Base-by-base conservation (phyloP, 176 grass and related monocot genomes). In the Carex kokanica region DNA sequence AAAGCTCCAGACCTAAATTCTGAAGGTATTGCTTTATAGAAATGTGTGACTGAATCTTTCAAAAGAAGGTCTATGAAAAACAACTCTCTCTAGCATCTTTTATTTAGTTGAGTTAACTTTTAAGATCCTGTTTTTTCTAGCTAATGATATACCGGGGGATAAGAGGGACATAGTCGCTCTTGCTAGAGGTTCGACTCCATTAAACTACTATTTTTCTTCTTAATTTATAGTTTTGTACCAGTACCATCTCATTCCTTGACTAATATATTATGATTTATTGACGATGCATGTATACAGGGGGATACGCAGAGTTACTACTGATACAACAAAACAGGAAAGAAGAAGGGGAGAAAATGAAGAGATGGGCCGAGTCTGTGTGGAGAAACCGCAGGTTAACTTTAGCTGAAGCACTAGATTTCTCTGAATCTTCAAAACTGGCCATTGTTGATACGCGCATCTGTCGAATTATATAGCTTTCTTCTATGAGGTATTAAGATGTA, bases 311-410 rank as follows among this genome's bases (percentile, higher is more conserved):
- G 60, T 45, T 98, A 74, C 49, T 98, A 80, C 88, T 89, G 73
- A 88, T 95, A 53, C 96, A 95, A 77, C 90, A 92, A 6, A 95
- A 91, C 51, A 90, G 95, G 8, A 98, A 87, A 63, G 91, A 84
- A 10, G 92, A 98, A 94, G 95, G 95, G 24, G 95, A 91, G 51
- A 84, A 87, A 74, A 98, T 94, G 90, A 94, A 91, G 84, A 84
- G 36, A 51, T 98, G 95, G 92, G 87, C 92, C n/a, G 84, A 93
- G 77, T 52, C 74, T 66, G 47, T 75, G 4, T 98, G 95, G 95
- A 90, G 82, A 87, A 98, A 91, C 70, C 81, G 82, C 25, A 85
- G 95, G 84, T 51, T 93, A 86, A 91, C 90, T 62, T 75, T 98
- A 34, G 81, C 91, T 2, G 79, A 93, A 82, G 95, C 90, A 4